A percentile compares a stretch with the other conserved stretches of the same genome.
phyloP scores from a whole-genome alignment of 805 yeast species.

The Starmerella potacharoeniae region DNA sequence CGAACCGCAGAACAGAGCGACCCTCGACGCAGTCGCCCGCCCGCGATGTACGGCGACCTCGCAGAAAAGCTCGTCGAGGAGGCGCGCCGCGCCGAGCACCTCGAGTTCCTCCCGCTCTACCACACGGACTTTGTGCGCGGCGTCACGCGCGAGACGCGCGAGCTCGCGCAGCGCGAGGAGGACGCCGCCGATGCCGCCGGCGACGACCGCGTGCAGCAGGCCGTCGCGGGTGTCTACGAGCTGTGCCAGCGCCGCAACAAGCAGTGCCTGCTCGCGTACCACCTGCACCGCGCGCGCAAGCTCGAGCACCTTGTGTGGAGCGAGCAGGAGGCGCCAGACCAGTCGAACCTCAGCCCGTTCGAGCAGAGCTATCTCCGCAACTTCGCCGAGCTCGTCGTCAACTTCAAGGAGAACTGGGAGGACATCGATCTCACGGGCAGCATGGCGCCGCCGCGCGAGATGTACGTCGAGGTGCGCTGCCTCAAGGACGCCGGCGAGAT shows the following conservation, averaged over 20 bases:
- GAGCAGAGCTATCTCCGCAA: conserved; percentile 70
- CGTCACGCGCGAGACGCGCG: conserved; percentile 56
- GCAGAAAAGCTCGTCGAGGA: conserved; percentile 77
- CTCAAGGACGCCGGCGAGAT: conserved; percentile 92
- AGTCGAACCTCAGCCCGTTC: conserved; percentile 49
- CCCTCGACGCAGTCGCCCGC: background rate
- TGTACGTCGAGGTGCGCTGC: conserved; percentile 89
- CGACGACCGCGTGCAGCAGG: conserved; percentile 26
- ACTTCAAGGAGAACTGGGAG: conserved; percentile 64
- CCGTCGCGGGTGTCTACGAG: conserved; percentile 48
- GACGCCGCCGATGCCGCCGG: conserved; percentile 45
- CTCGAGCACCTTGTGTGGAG: conserved; percentile 65
- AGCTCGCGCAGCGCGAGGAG: conserved; percentile 32
- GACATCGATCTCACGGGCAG: conserved; percentile 83
- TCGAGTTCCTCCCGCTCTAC: conserved; percentile 57
- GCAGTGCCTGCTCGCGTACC: conserved; percentile 77
- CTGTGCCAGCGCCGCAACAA: conserved; percentile 79
- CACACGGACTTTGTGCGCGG: conserved; percentile 60
- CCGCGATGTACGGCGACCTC: conserved; percentile 72
- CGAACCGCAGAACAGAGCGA: background rate
- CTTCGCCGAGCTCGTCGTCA: conserved; percentile 60
- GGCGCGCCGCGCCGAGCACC: conserved; percentile 62
- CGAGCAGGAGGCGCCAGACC: conserved; percentile 27
- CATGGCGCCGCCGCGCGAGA: conserved; percentile 81
- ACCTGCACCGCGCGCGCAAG: conserved; percentile 55